Percentiles rank a stretch among this genome's conserved stretches.
These are phyloP conservation scores for Sicyos edulis DNA, from an alignment of 306 rosid species.

Conservation along the genomic window DNA sequence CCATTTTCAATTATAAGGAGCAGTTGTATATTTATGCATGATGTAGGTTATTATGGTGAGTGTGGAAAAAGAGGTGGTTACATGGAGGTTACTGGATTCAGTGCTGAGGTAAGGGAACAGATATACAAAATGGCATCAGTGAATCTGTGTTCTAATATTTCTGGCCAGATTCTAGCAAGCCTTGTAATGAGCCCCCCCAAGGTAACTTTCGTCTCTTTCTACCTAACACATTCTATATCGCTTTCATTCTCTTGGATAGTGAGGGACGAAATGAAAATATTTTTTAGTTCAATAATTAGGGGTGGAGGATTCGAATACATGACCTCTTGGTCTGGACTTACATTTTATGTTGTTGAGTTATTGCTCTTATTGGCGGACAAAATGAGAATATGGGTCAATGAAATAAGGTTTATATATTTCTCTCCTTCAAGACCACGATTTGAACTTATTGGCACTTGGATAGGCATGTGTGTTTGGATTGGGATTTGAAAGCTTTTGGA, in stretches of 20 bases:
- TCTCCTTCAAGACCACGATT: background rate
- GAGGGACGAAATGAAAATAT: no score
- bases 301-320: no score
- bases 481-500: background rate
- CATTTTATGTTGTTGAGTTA: no score
- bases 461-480: background rate
- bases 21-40: conserved; percentile 12
- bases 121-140: conserved; percentile 80
- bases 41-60: conserved; percentile 75
- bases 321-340: no score
- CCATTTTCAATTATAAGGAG: no score
- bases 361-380: no score
- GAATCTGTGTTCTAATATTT: conserved; percentile 85
- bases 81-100: conserved; percentile 86
- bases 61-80: conserved; percentile 96
- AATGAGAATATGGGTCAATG: background rate
- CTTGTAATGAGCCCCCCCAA: conserved; percentile 90
- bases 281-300: no score
- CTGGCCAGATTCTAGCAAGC: conserved; percentile 87
- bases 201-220: conserved; percentile 30
- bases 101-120: conserved; percentile 74
- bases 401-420: background rate
- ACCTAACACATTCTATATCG: no score
- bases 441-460: background rate
- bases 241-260: no score